Conservation (phyloP, 805 yeast species). For the Teunomyces barrocoloradensis region DNA sequence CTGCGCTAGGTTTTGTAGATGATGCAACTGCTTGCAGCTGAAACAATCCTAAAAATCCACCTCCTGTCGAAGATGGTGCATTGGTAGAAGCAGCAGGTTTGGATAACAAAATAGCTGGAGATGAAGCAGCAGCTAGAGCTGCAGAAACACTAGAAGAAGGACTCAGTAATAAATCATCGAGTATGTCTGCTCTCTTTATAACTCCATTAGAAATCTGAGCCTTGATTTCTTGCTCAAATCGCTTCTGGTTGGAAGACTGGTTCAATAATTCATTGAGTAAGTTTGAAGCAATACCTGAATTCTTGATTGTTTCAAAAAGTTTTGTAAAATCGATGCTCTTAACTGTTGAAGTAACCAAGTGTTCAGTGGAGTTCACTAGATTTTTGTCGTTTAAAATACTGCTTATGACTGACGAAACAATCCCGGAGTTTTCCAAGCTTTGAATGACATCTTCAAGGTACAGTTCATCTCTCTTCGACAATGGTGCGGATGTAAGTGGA, state of each 20-base stretch:
- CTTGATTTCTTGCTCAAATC: neutral
- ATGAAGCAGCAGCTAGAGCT: neutral
- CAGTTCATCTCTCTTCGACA: constrained; percentile 13
- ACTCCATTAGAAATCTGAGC: neutral
- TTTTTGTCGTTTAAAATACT: constrained; percentile 21
- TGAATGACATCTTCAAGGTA: constrained; percentile 17
- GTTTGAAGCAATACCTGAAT: constrained; percentile 22
- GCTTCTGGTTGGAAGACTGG: neutral
- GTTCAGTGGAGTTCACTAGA: constrained; percentile 18
- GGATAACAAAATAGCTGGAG: neutral
- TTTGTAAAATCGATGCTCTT: constrained; percentile 19
- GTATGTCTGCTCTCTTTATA: constrained; percentile 5
- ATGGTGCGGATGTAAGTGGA: constrained; percentile 2
- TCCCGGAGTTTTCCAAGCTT: constrained; percentile 21
- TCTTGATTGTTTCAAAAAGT: constrained; percentile 22
- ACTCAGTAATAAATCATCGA: neutral
- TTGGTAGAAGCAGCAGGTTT: neutral
- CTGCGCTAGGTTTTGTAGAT: too few relatives aligned
- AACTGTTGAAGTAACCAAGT: constrained; percentile 20
- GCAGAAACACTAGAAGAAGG: neutral
- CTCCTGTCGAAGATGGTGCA: neutral
- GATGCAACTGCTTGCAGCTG: neutral
- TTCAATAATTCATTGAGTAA: constrained; percentile 10
- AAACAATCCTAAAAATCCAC: constrained; percentile 2
- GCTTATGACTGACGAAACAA: constrained; percentile 20